Base-by-base conservation (phyloP, 768 basidiomycete genomes). In the Mrakia hoshinonis region DNA sequence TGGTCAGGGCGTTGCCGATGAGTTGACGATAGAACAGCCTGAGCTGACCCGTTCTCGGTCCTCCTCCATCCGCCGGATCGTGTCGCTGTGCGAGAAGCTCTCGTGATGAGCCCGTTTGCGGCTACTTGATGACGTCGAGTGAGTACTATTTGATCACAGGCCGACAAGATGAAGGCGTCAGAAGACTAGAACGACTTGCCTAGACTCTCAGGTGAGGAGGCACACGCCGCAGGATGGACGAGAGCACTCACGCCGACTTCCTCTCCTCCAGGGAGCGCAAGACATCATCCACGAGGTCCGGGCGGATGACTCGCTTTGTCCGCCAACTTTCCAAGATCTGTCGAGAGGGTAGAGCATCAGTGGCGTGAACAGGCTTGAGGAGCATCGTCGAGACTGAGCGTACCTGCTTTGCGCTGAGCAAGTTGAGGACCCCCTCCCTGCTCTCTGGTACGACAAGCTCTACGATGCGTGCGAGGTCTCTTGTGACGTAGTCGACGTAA, bases 251-350 rank as follows among this genome's bases (percentile, higher is more conserved):
- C 77, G 51, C 43, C 29, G 74, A 60, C 36, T 74, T 73, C 39
- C 79, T 73, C 9, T 69, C 64, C 26, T 79, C 78, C 10, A 81
- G 74, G 0, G 81, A 77, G 0, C 84, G 76, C 34, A 94, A 79
- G 15, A 85, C 85, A 22, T 89, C 85, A 55, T 93, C 90, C 15
- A 95, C 82, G 26, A 85, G 85, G 76, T 87, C 86, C 0, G 89
- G 86, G 72, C 92, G 90, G 34, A 95, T 82, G 18, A 92, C 85
- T 24, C 92, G 86, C 80, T 93, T 92, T 72, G 83, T 87, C 49
- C 91, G 82, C 91, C 92, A 94, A 74, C 85, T 91, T 78, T 93
- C 90, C n/a, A 96, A 83, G 36, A 95, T 91, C 92, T 93, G 73
- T 20, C 11, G 9, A 39, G 36, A 10, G 36, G 2, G 29, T 6